phyloP scores from a whole-genome alignment of 2,329 filamentous ascomycete genomes.

The Hypoxylon sp. region DNA sequence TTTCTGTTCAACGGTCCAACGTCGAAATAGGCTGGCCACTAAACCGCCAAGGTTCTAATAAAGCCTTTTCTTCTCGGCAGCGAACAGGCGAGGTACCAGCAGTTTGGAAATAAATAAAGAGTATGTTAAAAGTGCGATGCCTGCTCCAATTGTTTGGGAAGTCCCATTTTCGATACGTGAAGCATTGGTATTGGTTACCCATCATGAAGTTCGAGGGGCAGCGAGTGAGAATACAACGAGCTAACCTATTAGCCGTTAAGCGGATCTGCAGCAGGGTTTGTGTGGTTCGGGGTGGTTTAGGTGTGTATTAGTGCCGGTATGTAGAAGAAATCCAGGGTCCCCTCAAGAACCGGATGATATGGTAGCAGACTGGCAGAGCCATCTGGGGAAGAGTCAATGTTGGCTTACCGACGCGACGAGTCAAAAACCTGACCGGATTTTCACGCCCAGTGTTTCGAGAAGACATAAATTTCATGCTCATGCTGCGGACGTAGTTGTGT shows the following conservation, averaged over 20 bases:
- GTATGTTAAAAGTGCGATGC: constrained; percentile 29
- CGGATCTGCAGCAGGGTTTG: constrained; percentile 42
- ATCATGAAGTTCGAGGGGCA: constrained; percentile 26
- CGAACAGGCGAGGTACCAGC: constrained; percentile 20
- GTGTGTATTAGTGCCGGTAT: constrained; percentile 39
- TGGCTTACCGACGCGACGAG: constrained; percentile 19
- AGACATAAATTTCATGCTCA: constrained; percentile 22
- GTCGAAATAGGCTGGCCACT: constrained; percentile 19
- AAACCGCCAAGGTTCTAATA: constrained; percentile 6
- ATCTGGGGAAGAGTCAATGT: constrained; percentile 32
- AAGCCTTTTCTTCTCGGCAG: constrained; percentile 2
- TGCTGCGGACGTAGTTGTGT: constrained; percentile 41
- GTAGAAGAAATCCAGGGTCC: constrained; percentile 39
- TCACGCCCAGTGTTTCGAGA: constrained; percentile 35
- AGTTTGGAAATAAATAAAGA: constrained; percentile 34
- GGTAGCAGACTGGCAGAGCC: constrained; percentile 25
- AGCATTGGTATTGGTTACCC: constrained; percentile 33
- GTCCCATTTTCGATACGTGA: constrained; percentile 18
- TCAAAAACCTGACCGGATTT: constrained; percentile 31
- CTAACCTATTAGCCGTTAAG: constrained; percentile 33
- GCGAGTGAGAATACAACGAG: constrained; percentile 30
- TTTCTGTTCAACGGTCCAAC: constrained; percentile 9
- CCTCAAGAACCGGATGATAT: constrained; percentile 39
- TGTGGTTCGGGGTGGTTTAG: constrained; percentile 2
- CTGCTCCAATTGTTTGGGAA: constrained; percentile 34